These are phyloP conservation scores for Megacollybia marginata DNA, from an alignment of 768 basidiomycete species.

Conservation along the genomic window DNA sequence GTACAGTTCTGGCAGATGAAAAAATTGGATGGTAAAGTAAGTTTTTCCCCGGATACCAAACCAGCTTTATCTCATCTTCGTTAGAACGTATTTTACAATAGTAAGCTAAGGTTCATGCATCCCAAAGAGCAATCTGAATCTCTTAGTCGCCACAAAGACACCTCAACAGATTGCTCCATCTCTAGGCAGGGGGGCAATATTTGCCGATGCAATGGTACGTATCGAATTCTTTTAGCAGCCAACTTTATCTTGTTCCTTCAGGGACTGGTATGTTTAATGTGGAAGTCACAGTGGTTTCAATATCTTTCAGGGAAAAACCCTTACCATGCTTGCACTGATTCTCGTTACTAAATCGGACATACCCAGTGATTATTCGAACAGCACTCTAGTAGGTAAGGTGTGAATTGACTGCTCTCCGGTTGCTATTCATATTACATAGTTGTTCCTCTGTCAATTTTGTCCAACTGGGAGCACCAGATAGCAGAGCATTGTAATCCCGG, in stretches of 20 bases:
- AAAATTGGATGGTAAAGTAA: slow-evolving; percentile 48
- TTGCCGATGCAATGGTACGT: slow-evolving; percentile 82
- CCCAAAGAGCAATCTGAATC: slow-evolving; percentile 1
- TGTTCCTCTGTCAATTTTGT: slow-evolving; percentile 74
- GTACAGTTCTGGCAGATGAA: slow-evolving; percentile 87
- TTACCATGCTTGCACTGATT: slow-evolving; percentile 80
- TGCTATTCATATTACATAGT: slow-evolving; percentile 33
- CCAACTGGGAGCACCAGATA: slow-evolving; percentile 86
- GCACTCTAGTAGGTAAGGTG: slow-evolving; percentile 71
- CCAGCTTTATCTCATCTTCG: no score
- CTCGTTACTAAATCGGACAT: slow-evolving; percentile 68
- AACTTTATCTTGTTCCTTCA: slow-evolving; percentile 11
- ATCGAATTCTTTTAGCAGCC: not conserved
- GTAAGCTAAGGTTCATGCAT: slow-evolving; percentile 24
- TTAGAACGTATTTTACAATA: slow-evolving; percentile 45
- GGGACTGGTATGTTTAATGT: slow-evolving; percentile 32
- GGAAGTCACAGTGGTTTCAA: slow-evolving; percentile 1
- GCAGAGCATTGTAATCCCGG: slow-evolving; percentile 59
- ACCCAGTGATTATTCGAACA: slow-evolving; percentile 45
- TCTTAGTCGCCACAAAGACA: slow-evolving; percentile 70
- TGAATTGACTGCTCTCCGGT: not conserved
- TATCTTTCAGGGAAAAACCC: slow-evolving; percentile 70
- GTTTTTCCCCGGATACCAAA: slow-evolving; percentile 4
- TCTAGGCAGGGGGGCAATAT: slow-evolving; percentile 79
- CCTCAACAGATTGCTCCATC: slow-evolving; percentile 57